phyloP scores from a whole-genome alignment of 352 stramenopile genomes.

The Pythium grandisporangium region DNA sequence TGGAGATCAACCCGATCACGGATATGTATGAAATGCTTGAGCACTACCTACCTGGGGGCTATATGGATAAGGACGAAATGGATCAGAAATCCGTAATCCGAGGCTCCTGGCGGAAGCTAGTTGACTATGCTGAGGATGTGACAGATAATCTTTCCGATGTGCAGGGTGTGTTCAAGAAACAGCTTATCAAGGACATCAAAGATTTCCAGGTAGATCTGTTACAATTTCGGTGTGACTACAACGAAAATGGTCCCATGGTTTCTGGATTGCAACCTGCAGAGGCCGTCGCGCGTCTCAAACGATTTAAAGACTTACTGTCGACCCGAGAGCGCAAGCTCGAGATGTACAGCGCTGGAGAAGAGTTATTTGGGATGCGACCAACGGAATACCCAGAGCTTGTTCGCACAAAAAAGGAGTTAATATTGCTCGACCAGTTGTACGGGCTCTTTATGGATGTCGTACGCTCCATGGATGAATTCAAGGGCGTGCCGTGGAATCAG shows the following conservation, averaged over 20 bases:
- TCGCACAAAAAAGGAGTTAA: conserved; percentile 84
- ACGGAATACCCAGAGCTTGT: conserved; percentile 76
- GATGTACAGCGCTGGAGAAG: conserved; percentile 80
- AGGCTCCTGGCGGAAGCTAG: conserved; percentile 76
- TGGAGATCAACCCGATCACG: conserved; percentile 83
- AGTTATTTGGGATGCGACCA: conserved; percentile 82
- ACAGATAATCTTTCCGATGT: conserved; percentile 79
- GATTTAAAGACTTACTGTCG: conserved; percentile 78
- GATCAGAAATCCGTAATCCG: conserved; percentile 86
- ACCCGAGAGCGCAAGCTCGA: conserved; percentile 80
- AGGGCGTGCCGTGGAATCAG: conserved; percentile 47
- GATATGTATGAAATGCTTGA: conserved; percentile 90
- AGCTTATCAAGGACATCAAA: conserved; percentile 83
- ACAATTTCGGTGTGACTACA: conserved; percentile 63
- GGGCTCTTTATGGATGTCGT: conserved; percentile 85
- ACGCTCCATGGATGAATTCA: conserved; percentile 61
- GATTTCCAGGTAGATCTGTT: conserved; percentile 67
- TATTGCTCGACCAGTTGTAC: conserved; percentile 83
- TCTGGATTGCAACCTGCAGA: conserved; percentile 68
- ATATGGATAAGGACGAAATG: conserved; percentile 87
- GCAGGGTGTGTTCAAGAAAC: conserved; percentile 87
- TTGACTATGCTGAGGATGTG: conserved; percentile 85
- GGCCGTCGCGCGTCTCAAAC: conserved; percentile 75
- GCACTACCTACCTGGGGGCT: conserved; percentile 74
- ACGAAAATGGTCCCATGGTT: conserved; percentile 56